These are phyloP conservation scores for Kwoniella shandongensis DNA, from an alignment of 768 basidiomycete species.

Conservation along the genomic window DNA sequence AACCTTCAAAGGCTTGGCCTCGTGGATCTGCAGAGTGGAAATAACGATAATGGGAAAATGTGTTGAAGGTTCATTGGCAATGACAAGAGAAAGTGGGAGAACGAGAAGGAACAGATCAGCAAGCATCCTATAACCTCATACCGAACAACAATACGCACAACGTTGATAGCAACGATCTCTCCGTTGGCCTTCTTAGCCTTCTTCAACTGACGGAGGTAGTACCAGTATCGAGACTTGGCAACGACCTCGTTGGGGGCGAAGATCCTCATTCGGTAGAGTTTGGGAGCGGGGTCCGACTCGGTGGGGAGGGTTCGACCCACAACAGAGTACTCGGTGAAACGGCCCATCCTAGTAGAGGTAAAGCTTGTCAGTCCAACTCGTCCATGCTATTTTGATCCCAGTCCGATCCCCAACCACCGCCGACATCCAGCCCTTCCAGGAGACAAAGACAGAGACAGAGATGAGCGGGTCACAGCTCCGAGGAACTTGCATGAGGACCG, in stretches of 20 bases:
- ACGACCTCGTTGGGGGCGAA: conserved; percentile 98
- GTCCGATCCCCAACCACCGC: neutral
- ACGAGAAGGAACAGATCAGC: neutral
- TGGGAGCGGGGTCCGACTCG: conserved; percentile 85
- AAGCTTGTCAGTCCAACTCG: neutral
- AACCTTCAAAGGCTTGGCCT: conserved; percentile 96
- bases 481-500: conserved; percentile 17
- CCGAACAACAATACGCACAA: conserved; percentile 72
- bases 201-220: conserved; percentile 95
- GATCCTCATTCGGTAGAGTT: conserved; percentile 99
- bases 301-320: conserved; percentile 97
- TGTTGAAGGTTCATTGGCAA: too few species aligned
- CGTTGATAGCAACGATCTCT: conserved; percentile 97
- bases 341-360: conserved; percentile 54
- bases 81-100: too few species aligned
- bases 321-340: conserved; percentile 82
- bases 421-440: neutral
- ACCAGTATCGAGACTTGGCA: conserved; percentile 99
- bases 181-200: conserved; percentile 99
- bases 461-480: conserved; percentile 15
- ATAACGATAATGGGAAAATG: too few species aligned
- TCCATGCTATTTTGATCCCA: neutral
- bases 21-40: conserved; percentile 74
- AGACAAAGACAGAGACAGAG: conserved; percentile 1
- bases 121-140: neutral